These are phyloP conservation scores for Tulasnella sp. DNA, from an alignment of 768 basidiomycete genomes.

Conservation along the genomic window DNA sequence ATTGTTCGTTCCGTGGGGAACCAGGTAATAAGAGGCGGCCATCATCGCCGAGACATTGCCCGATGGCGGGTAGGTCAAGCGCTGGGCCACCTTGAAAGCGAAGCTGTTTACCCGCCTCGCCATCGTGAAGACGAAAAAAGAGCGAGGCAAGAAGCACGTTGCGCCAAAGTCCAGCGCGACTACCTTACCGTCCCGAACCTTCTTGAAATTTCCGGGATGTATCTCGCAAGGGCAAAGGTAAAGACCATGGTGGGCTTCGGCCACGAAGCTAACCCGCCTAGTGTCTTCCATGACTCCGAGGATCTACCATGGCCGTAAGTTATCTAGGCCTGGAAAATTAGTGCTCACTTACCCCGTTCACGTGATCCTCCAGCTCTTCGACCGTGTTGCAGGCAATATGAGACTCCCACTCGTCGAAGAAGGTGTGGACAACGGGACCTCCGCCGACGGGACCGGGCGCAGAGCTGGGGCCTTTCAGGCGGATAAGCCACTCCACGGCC, in stretches of 20 bases:
- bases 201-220: background rate
- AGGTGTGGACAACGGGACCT: background rate
- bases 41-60: background rate
- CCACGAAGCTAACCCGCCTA: background rate
- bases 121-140: background rate
- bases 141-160: background rate
- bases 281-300: background rate
- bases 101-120: background rate
- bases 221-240: background rate
- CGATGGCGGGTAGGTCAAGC: background rate
- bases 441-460: slow-evolving; percentile 12
- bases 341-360: background rate
- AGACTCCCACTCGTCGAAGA: background rate
- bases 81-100: background rate
- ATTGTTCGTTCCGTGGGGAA: background rate
- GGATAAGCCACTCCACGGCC: slow-evolving; percentile 4
- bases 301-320: background rate
- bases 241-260: background rate
- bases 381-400: background rate
- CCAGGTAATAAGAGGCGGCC: background rate
- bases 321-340: background rate
- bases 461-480: background rate
- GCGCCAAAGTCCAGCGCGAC: background rate
- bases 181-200: background rate
- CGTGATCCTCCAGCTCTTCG: background rate